These are phyloP conservation scores for Pyricularia grisea DNA, from an alignment of 2,329 filamentous ascomycete species.

Conservation along the genomic window DNA sequence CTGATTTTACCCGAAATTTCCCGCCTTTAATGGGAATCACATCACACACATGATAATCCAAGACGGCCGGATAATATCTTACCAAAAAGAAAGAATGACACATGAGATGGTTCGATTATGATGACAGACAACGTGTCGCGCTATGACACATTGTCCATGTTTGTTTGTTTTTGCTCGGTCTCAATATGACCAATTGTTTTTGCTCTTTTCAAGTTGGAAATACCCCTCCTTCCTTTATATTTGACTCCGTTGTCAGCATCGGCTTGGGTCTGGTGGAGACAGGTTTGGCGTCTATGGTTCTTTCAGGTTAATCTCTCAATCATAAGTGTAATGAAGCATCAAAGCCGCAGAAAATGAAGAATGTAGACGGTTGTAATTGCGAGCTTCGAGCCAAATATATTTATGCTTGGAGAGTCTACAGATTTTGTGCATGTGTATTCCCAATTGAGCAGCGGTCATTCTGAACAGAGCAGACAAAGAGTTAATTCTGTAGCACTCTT, in stretches of 20 bases:
- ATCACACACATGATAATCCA: not conserved
- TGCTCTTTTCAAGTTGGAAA: not conserved
- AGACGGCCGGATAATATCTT: not conserved
- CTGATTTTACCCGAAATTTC: not conserved
- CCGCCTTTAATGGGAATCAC: not conserved
- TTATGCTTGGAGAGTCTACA: not conserved
- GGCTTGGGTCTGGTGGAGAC: not conserved
- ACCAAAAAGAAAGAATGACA: not conserved
- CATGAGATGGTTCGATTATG: not conserved
- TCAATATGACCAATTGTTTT: not conserved
- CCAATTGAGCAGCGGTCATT: not conserved
- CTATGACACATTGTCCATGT: not conserved
- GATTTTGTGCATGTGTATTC: not conserved
- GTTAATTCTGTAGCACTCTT: too few species aligned
- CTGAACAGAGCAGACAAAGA: too few species aligned
- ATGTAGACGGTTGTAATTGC: not conserved
- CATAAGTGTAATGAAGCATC: not conserved
- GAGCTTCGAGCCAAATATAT: not conserved
- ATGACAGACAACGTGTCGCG: not conserved
- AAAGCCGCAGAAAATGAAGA: not conserved
- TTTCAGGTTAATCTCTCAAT: not conserved
- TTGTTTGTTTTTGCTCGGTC: too few species aligned
- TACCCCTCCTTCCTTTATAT: not conserved
- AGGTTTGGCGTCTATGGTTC: not conserved
- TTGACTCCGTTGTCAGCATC: not conserved